Conservation (phyloP, 228 moss, liverwort and hornwort genomes). For the Sphagnum magellanicum region DNA sequence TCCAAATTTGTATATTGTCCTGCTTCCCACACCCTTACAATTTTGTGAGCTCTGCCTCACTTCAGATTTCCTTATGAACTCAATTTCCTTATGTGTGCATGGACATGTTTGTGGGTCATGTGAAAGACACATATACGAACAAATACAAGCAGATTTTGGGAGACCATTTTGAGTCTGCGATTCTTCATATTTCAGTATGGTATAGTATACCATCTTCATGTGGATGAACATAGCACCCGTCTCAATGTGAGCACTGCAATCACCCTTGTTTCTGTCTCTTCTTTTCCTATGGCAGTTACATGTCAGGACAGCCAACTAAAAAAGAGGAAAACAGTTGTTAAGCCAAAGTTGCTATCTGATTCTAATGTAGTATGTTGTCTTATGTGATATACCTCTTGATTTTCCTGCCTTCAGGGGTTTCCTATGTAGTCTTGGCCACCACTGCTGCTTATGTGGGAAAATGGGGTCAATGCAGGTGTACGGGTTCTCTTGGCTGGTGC, state of each 20-base stretch:
- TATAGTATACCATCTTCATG: slow-evolving; percentile 71
- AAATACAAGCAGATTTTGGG: slow-evolving; percentile 67
- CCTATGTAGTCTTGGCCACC: not conserved
- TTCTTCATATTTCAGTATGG: slow-evolving; percentile 98
- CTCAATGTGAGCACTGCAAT: not conserved
- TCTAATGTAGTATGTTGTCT: not conserved
- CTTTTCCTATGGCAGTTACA: too few species aligned
- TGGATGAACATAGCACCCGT: slow-evolving; percentile 16
- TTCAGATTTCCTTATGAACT: too few species aligned
- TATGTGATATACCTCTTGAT: not conserved
- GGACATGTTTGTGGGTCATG: too few species aligned
- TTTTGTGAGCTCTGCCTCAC: too few species aligned
- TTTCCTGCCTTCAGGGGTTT: not conserved
- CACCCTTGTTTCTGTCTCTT: not conserved
- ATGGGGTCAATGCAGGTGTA: slow-evolving; percentile 53
- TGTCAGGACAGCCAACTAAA: slow-evolving; percentile 24
- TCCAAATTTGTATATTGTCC: too few species aligned
- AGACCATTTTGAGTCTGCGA: slow-evolving; percentile 67
- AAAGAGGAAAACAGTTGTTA: slow-evolving; percentile 4
- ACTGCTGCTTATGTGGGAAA: not conserved
- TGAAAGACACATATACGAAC: slow-evolving; percentile 76
- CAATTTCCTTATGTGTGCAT: too few species aligned
- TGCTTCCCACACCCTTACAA: too few species aligned
- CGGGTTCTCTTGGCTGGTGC: slow-evolving; percentile 83
- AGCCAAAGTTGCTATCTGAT: too few species aligned